These are phyloP conservation scores for Thalia dealbata DNA, from an alignment of 176 grass and related monocot genomes.

Conservation along the genomic window DNA sequence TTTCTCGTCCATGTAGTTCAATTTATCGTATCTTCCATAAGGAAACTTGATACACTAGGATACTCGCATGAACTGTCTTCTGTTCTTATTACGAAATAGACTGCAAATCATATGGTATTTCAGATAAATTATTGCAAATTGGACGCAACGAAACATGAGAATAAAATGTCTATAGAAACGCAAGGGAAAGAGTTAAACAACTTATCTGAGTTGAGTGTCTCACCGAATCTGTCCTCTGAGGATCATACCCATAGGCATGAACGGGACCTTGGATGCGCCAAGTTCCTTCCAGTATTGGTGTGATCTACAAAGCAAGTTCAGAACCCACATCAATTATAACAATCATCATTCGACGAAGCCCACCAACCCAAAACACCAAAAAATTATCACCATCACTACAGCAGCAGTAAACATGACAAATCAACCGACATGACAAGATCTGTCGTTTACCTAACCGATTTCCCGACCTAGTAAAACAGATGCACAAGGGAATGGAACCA, in stretches of 20 bases:
- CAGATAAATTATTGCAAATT: not conserved
- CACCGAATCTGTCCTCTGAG: slow-evolving; percentile 22
- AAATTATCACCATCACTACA: not conserved
- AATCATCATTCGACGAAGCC: not conserved
- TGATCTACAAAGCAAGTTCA: slow-evolving; percentile 40
- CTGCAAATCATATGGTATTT: not conserved
- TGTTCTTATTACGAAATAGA: not conserved
- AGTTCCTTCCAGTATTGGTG: slow-evolving; percentile 29
- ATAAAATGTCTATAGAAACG: slow-evolving; percentile 6
- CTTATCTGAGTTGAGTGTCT: slow-evolving; percentile 13
- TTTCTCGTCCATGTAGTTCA: not conserved
- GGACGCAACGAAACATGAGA: not conserved
- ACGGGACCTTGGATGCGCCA: slow-evolving; percentile 34
- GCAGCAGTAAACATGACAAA: not conserved
- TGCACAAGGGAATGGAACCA: slow-evolving; percentile 1
- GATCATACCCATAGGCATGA: slow-evolving; percentile 23
- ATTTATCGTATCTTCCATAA: not conserved
- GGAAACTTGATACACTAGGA: not conserved
- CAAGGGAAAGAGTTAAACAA: not conserved
- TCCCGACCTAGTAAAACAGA: slow-evolving; percentile 6
- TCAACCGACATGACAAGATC: not conserved
- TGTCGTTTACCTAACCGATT: not conserved
- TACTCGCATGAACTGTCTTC: not conserved
- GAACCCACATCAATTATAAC: slow-evolving; percentile 22
- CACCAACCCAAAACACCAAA: not conserved